Percentiles rank a stretch among this genome's conserved stretches.
Conservation (phyloP, 352 stramenopile species). For the Globisporangium heterothallicum region DNA sequence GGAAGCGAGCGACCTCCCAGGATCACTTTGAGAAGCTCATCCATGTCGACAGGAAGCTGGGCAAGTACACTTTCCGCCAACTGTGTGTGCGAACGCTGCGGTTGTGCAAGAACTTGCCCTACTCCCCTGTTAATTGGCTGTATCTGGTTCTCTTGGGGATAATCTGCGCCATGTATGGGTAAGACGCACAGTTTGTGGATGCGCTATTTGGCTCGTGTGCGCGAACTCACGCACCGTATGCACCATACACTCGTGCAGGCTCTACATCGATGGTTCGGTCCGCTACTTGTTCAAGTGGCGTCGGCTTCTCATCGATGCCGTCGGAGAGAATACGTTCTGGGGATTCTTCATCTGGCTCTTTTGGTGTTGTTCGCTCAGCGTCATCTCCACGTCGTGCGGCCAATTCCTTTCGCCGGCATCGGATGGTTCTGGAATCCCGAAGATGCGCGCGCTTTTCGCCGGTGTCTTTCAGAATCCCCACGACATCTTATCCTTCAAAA, state of each 20-base stretch:
- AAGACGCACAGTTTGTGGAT: too few species aligned
- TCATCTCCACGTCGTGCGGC: constrained; percentile 55
- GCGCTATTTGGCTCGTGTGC: not conserved
- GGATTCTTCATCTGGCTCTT: constrained; percentile 61
- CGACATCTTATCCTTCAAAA: constrained; percentile 54
- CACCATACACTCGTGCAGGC: constrained; percentile 18
- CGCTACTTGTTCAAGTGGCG: constrained; percentile 59
- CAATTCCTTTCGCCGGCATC: constrained; percentile 57
- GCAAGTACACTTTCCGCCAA: constrained; percentile 41
- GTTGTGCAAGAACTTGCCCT: constrained; percentile 73
- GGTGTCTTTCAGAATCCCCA: constrained; percentile 70
- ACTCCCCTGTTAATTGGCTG: constrained; percentile 79
- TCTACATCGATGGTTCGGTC: constrained; percentile 66
- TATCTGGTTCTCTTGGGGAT: constrained; percentile 59
- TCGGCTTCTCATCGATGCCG: constrained; percentile 46
- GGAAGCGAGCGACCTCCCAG: constrained; percentile 56
- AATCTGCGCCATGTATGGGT: constrained; percentile 63
- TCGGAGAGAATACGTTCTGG: constrained; percentile 48
- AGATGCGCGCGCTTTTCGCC: constrained; percentile 67
- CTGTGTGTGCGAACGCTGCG: constrained; percentile 52
- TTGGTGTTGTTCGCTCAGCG: constrained; percentile 47
- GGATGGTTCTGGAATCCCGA: constrained; percentile 73
- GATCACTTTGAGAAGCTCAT: constrained; percentile 61
- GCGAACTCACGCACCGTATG: not conserved
- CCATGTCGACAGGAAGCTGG: constrained; percentile 41